Evolutionary conservation across 2,329 filamentous ascomycete species (phyloP).

Genomic region (Calonectria naviculata): DNA sequence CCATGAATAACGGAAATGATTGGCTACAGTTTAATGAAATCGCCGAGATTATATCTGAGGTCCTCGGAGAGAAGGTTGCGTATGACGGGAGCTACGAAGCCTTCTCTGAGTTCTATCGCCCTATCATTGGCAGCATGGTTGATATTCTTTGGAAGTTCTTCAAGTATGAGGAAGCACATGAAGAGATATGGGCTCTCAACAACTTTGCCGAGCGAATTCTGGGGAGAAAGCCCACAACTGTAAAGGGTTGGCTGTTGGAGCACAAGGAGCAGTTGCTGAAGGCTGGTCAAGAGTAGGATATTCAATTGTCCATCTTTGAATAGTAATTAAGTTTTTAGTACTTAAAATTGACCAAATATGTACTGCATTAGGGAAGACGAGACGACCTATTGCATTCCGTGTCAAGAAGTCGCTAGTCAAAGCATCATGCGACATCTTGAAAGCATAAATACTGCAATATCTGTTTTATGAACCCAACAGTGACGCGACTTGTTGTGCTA

Average conservation of each 20-base stretch:
- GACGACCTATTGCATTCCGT: too few species aligned
- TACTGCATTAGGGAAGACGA: too few species aligned
- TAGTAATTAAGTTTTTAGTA: background rate
- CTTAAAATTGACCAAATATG: too few species aligned
- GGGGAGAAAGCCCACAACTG: background rate
- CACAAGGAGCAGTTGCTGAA: background rate
- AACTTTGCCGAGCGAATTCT: background rate
- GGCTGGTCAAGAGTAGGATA: background rate
- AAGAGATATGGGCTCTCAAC: background rate
- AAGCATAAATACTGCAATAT: background rate
- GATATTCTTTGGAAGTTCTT: background rate
- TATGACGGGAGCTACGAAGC: background rate
- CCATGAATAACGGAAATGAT: slow-evolving; percentile 6
- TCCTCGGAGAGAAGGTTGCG: background rate
- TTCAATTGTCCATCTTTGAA: background rate
- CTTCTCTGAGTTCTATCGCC: background rate
- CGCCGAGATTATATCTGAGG: background rate
- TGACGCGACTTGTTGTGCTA: background rate
- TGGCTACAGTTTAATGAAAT: background rate
- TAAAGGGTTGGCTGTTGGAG: background rate
- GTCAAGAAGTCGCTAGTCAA: too few species aligned
- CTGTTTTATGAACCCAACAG: background rate
- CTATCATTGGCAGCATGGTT: background rate
- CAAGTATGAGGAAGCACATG: slow-evolving; percentile 6
- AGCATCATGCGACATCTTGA: too few species aligned